Conservation (phyloP, 2,329 filamentous ascomycete species). For the Lachnellula arida region DNA sequence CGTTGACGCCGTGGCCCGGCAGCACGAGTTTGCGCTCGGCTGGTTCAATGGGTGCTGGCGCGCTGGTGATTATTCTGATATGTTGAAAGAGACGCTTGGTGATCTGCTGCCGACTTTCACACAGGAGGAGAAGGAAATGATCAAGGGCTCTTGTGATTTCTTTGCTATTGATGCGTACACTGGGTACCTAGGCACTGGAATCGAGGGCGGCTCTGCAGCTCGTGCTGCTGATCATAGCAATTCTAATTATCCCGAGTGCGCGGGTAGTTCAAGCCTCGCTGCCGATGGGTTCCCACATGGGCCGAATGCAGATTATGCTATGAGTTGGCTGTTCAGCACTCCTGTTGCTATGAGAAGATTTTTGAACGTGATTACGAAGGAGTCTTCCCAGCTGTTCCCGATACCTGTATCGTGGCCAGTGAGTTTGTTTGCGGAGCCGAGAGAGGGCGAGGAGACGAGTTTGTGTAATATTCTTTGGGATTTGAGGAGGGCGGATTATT, state of each 20-base stretch:
- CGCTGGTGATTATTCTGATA: constrained; percentile 45
- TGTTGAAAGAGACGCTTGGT: constrained; percentile 40
- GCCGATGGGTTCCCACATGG: constrained; percentile 41
- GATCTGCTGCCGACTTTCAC: constrained; percentile 43
- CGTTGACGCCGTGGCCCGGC: constrained; percentile 26
- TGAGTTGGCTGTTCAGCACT: constrained; percentile 39
- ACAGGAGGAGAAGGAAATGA: constrained; percentile 42
- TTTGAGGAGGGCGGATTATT: constrained; percentile 75
- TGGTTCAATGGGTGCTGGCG: constrained; percentile 45
- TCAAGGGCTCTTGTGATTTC: constrained; percentile 51
- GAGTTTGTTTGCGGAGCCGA: constrained; percentile 30
- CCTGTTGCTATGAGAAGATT: constrained; percentile 37
- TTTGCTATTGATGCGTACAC: constrained; percentile 56
- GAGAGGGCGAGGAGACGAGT: constrained; percentile 20
- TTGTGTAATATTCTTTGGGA: constrained; percentile 58
- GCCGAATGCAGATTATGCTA: constrained; percentile 38
- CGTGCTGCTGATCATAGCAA: constrained; percentile 32
- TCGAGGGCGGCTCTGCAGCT: constrained; percentile 33
- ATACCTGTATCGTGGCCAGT: constrained; percentile 23
- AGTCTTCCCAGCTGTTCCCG: constrained; percentile 37
- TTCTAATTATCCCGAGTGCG: constrained; percentile 23
- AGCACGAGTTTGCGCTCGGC: constrained; percentile 43
- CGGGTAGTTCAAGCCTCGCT: constrained; percentile 30
- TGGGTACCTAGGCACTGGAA: constrained; percentile 33
- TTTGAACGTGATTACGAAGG: constrained; percentile 38